Evolutionary conservation across 1,284 basidiomycete species (phyloP).

Genomic region (Sporisorium iseilematis-ciliati): DNA sequence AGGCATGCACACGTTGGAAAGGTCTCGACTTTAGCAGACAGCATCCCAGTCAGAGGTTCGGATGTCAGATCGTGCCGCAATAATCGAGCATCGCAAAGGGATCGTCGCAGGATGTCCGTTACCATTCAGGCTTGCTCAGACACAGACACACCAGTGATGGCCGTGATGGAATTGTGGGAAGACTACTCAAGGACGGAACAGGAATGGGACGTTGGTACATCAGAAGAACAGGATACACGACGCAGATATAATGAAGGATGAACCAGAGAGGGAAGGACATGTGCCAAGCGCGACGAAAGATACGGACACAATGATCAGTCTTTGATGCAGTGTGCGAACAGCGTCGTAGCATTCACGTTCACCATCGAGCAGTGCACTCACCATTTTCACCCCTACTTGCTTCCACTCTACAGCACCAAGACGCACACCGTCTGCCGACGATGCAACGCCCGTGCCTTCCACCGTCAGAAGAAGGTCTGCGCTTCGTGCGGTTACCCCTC

Average conservation of each 20-base stretch:
- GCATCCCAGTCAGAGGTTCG: not conserved
- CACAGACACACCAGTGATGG: too few species aligned
- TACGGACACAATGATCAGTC: not conserved
- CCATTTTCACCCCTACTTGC: slow-evolving; percentile 5
- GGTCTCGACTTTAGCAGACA: not conserved
- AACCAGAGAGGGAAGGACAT: not conserved
- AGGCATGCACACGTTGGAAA: not conserved
- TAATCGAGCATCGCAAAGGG: not conserved
- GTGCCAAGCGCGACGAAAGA: not conserved
- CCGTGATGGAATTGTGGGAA: too few species aligned
- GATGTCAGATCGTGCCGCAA: not conserved
- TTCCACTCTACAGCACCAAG: slow-evolving; percentile 81
- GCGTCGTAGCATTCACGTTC: not conserved
- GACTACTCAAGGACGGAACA: too few species aligned
- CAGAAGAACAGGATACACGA: not conserved
- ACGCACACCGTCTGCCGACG: slow-evolving; percentile 86
- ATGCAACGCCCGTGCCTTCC: slow-evolving; percentile 91
- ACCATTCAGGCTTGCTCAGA: too few species aligned
- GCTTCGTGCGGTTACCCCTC: slow-evolving; percentile 95
- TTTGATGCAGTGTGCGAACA: slow-evolving; percentile 7
- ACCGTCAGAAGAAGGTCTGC: slow-evolving; percentile 97
- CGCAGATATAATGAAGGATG: not conserved
- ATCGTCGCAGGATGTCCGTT: too few species aligned
- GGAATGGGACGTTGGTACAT: not conserved
- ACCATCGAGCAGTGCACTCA: slow-evolving; percentile 18